phyloP scores from a whole-genome alignment of 2,329 filamentous ascomycete genomes.

The Phialophora macrospora region DNA sequence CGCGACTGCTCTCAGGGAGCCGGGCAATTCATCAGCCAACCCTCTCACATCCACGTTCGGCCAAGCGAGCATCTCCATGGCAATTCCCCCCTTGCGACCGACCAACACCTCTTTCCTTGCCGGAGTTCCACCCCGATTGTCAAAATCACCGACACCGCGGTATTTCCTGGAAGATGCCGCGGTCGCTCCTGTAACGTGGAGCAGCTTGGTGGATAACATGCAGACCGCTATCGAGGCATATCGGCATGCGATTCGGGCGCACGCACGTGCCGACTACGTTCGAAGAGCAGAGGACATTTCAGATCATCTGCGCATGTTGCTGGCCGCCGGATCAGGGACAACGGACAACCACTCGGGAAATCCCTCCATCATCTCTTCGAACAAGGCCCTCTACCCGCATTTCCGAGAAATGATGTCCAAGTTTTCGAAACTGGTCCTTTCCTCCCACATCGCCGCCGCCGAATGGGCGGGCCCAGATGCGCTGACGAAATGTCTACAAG shows the following conservation, averaged over 20 bases:
- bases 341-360: slow-evolving; percentile 99
- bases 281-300: slow-evolving; percentile 96
- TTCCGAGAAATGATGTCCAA: slow-evolving; percentile 99
- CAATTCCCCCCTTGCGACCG: slow-evolving; percentile 52
- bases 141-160: slow-evolving; percentile 65
- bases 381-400: slow-evolving; percentile 95
- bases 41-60: slow-evolving; percentile 24
- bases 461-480: slow-evolving; percentile 96
- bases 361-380: slow-evolving; percentile 98
- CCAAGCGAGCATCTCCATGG: slow-evolving; percentile 41
- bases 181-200: slow-evolving; percentile 83
- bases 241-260: slow-evolving; percentile 82
- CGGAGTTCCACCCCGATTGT: slow-evolving; percentile 51
- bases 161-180: slow-evolving; percentile 92
- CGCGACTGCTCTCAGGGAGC: slow-evolving; percentile 39
- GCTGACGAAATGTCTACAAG: slow-evolving; percentile 90
- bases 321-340: slow-evolving; percentile 95
- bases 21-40: slow-evolving; percentile 16
- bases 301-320: slow-evolving; percentile 86
- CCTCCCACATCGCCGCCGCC: slow-evolving; percentile 93
- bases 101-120: slow-evolving; percentile 62
- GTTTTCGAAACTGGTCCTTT: slow-evolving; percentile 98
- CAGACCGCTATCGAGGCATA: slow-evolving; percentile 87
- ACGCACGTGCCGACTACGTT: slow-evolving; percentile 87
- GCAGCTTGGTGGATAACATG: slow-evolving; percentile 88